Conservation (phyloP, 2,329 filamentous ascomycete species). For the Tolypocladium amazonense region DNA sequence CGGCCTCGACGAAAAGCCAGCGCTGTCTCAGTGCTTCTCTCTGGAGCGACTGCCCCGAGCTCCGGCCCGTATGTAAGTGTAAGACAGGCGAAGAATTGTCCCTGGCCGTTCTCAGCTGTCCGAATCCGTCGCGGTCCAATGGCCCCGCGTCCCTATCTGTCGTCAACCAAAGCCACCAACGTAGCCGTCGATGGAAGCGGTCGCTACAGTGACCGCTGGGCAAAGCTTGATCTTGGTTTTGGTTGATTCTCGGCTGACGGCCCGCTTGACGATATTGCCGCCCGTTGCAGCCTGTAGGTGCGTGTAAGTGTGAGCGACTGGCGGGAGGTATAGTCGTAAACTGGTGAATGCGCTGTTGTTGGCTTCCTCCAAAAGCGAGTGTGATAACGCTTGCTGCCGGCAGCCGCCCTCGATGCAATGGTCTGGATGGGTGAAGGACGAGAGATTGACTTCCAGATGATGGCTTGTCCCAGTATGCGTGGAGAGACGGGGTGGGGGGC, state of each 20-base stretch:
- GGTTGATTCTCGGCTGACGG: background rate
- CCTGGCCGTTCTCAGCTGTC: background rate
- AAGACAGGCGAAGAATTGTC: background rate
- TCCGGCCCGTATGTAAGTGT: background rate
- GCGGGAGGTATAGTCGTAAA: background rate
- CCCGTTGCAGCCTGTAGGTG: background rate
- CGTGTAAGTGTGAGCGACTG: background rate
- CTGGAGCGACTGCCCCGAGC: background rate
- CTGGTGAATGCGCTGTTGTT: background rate
- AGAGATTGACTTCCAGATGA: background rate
- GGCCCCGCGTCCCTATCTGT: background rate
- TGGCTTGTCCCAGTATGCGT: background rate
- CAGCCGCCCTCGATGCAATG: background rate
- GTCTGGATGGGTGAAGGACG: background rate
- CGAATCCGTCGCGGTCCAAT: background rate
- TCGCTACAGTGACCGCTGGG: background rate
- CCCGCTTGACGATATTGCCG: background rate
- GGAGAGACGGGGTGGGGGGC: constrained; percentile 5
- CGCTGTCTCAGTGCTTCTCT: background rate
- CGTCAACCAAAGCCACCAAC: background rate
- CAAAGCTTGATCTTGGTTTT: background rate
- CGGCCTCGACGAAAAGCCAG: background rate
- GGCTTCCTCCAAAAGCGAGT: background rate
- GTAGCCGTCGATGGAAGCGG: background rate
- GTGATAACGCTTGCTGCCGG: constrained; percentile 1